Percentiles rank a stretch among this genome's conserved stretches.
Conservation (phyloP, 179 eudicot species). For the Beta corolliflora region DNA sequence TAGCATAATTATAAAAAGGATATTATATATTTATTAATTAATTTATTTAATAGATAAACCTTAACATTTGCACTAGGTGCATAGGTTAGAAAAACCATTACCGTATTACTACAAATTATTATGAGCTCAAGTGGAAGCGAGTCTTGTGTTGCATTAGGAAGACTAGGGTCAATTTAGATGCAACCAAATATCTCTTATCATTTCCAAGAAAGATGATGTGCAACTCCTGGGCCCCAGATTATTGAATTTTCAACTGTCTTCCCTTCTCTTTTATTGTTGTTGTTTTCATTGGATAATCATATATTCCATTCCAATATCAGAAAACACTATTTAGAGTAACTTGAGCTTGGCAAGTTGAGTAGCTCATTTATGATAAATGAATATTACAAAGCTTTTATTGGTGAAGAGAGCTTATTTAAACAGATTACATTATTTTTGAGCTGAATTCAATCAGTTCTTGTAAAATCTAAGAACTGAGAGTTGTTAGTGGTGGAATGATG, state of each 20-base stretch:
- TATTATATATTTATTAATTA: no score
- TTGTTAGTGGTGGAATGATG: constrained; percentile 26
- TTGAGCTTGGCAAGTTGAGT: constrained; percentile 6
- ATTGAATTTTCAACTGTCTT: constrained; percentile 17
- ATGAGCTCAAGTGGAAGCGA: neutral
- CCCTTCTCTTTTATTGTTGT: neutral
- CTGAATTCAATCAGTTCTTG: neutral
- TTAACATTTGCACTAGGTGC: no score
- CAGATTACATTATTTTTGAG: neutral
- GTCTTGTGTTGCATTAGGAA: neutral
- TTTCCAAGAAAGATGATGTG: neutral
- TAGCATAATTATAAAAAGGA: no score
- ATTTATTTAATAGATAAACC: no score
- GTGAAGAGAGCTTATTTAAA: neutral
- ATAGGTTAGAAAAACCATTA: no score
- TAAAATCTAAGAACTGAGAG: neutral
- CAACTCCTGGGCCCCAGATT: constrained; percentile 14
- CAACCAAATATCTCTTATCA: neutral
- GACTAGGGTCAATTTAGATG: neutral
- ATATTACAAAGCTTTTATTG: neutral
- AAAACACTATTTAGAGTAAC: neutral
- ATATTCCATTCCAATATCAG: neutral
- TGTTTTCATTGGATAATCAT: neutral
- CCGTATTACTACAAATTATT: no score
- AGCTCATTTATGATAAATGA: neutral